Evolutionary conservation across 228 moss, liverwort and hornwort species (phyloP).

Genomic region (Sphagnum magellanicum): DNA sequence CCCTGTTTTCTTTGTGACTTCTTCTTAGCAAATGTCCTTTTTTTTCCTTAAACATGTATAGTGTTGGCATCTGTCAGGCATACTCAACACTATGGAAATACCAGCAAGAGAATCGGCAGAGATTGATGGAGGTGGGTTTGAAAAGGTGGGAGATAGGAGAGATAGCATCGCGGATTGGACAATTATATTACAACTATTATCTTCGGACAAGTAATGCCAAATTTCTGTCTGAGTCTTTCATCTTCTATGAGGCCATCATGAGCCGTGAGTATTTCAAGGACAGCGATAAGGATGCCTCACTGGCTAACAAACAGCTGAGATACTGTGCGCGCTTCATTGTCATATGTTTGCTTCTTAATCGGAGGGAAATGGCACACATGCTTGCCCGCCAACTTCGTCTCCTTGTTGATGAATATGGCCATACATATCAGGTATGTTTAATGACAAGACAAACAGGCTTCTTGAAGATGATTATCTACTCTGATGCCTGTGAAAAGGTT

Average conservation of each 20-base stretch:
- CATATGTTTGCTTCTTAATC: conserved; percentile 82
- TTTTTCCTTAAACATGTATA: background rate
- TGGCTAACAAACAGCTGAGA: conserved; percentile 87
- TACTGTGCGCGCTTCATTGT: conserved; percentile 93
- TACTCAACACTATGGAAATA: conserved; percentile 96
- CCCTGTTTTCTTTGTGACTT: background rate
- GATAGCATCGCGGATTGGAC: conserved; percentile 96
- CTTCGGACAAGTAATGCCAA: conserved; percentile 90
- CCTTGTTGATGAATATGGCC: conserved; percentile 73
- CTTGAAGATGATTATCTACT: background rate
- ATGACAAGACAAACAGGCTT: background rate
- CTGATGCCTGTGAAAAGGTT: background rate
- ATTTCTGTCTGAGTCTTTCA: conserved; percentile 83
- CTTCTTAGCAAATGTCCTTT: background rate
- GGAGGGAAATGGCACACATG: conserved; percentile 75
- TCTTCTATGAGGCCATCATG: conserved; percentile 94
- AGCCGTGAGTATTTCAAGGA: conserved; percentile 95
- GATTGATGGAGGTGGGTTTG: conserved; percentile 75
- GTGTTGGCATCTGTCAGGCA: conserved; percentile 21
- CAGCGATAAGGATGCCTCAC: conserved; percentile 65
- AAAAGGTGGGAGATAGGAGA: conserved; percentile 98
- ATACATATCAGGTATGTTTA: conserved; percentile 57
- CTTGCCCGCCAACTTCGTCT: conserved; percentile 65
- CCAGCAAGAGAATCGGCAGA: conserved; percentile 92
- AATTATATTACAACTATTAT: conserved; percentile 95